These are phyloP conservation scores for Epichloe bromicola DNA, from an alignment of 2,329 filamentous ascomycete species.

Conservation along the genomic window DNA sequence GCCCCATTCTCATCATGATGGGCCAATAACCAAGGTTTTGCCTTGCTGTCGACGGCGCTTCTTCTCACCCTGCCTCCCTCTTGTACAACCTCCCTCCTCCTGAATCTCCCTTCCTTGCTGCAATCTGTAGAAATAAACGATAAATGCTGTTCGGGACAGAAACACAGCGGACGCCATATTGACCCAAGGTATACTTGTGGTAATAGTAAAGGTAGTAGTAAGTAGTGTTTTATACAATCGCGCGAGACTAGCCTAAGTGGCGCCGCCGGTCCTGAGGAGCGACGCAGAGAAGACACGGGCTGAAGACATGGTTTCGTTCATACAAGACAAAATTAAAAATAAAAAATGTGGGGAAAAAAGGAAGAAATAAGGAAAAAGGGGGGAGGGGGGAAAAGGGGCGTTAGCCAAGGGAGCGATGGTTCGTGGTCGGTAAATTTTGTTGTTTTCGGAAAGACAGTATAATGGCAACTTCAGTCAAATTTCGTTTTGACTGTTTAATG, in stretches of 20 bases:
- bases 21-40: background rate
- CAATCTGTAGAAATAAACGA: background rate
- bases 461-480: background rate
- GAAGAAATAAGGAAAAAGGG: background rate
- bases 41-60: background rate
- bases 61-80: background rate
- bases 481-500: background rate
- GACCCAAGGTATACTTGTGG: background rate
- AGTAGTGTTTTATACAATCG: background rate
- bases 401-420: background rate
- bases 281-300: background rate
- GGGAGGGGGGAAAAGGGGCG: background rate
- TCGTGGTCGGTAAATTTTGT: background rate
- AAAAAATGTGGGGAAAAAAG: background rate
- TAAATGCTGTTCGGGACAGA: background rate
- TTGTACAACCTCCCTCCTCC: background rate
- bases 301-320: background rate
- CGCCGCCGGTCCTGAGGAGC: background rate
- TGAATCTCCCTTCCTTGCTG: background rate
- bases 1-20: background rate
- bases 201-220: background rate
- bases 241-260: background rate
- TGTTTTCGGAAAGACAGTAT: background rate
- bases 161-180: background rate
- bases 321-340: background rate